Evolutionary conservation across 2,329 filamentous ascomycete species (phyloP).

Genomic region (Diaporthe capsici): DNA sequence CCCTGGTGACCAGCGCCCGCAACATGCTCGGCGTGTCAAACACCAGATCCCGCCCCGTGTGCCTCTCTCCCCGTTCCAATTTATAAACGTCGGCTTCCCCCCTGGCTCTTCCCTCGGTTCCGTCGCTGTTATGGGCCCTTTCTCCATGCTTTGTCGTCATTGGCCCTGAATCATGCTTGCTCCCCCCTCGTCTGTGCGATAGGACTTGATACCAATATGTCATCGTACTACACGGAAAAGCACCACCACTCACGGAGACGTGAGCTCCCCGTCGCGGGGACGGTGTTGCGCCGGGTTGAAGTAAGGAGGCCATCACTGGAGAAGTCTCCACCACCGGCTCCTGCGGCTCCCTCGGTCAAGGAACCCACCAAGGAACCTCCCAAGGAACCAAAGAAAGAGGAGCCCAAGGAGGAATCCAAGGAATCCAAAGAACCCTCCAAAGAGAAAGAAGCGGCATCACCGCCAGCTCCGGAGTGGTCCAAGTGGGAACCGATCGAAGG

Average conservation of each 20-base stretch:
- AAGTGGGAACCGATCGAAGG: constrained; percentile 34
- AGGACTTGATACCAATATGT: constrained; percentile 15
- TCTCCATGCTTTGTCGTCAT: not conserved
- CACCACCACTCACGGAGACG: constrained; percentile 20
- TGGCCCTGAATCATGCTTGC: not conserved
- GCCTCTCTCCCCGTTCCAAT: not conserved
- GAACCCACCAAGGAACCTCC: constrained; percentile 10
- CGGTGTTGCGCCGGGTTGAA: not conserved
- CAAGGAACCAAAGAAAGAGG: constrained; percentile 18
- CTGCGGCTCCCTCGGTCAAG: constrained; percentile 10
- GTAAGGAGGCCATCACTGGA: not conserved
- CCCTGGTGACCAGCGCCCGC: constrained; percentile 18
- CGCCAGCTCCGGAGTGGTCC: constrained; percentile 33
- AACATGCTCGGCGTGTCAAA: constrained; percentile 15
- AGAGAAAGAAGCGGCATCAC: not conserved
- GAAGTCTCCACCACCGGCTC: constrained; percentile 10
- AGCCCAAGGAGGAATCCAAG: constrained; percentile 1
- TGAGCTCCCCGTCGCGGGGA: constrained; percentile 1
- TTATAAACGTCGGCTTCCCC: not conserved
- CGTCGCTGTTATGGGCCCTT: not conserved
- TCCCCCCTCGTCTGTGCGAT: not conserved
- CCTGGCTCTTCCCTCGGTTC: not conserved
- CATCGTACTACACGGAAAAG: constrained; percentile 35
- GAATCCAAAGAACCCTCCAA: constrained; percentile 15
- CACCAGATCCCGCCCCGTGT: constrained; percentile 1